Base-by-base conservation (phyloP, 208 protist genomes). In the Wallacemonas rigidus region DNA sequence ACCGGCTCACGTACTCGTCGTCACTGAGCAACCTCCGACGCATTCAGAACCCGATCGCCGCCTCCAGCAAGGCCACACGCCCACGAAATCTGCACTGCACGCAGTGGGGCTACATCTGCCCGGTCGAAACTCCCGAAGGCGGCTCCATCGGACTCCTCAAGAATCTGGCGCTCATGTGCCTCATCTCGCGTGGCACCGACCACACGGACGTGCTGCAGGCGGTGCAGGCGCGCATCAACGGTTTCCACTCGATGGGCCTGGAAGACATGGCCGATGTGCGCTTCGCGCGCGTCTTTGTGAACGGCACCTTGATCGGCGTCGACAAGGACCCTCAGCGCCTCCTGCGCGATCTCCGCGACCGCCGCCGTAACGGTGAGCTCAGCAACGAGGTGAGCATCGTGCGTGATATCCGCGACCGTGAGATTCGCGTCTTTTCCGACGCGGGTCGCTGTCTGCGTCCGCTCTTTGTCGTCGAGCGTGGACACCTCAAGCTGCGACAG, bases 61-160 rank as follows among this genome's bases (percentile, higher is more conserved):
- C 95, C n/a, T 80, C 99, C 12, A 98, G 98, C 69, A 99, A 99
- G 93, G 98, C 99, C 87, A 99, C 99, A 5, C 88, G 99, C 3
- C 98, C 98, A 41, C 87, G 89, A 56, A 86, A 88, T 62, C 76
- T 99, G 60, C 98, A 99, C 76, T 94, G 97, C 8, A 99, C 98
- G 17, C 98, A 99, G 79, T 99, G 98, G 95, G 99, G 99, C 64
- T 99, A 99, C 89, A 88, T 99, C 14, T 99, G 99, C 82, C 99
- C 99, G 3, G 94, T 96, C 35, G 99, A 99, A 77, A 99, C 99
- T 11, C 99, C 99, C 3, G 98, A 99, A 85, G 98, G 98, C 51
- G 98, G 99, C 62, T 92, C 89, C 14, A 99, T 98, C 73, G 99
- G 99, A 50, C 83, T 99, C 1, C 97, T 99, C 7, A 99, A 99